Percentiles rank a stretch among this genome's conserved stretches.
phyloP scores from a whole-genome alignment of 805 yeast genomes.

The Barnettozyma vustinii region DNA sequence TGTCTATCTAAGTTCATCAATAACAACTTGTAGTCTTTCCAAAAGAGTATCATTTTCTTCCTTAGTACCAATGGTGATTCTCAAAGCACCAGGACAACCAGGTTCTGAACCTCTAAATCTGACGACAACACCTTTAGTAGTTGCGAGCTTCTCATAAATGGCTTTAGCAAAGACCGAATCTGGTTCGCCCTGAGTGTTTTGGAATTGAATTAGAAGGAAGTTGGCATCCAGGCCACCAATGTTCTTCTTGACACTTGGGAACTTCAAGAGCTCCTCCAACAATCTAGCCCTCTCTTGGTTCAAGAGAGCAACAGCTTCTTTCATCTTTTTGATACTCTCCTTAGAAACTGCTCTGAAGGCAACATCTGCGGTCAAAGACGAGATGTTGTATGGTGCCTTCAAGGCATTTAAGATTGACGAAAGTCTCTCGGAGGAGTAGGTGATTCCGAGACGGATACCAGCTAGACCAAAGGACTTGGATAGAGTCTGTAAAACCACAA shows the following conservation, averaged over 20 bases:
- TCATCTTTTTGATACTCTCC: slow-evolving; percentile 57
- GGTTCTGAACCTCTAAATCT: slow-evolving; percentile 88
- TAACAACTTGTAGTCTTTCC: slow-evolving; percentile 37
- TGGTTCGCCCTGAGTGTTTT: slow-evolving; percentile 58
- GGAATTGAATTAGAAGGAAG: slow-evolving; percentile 69
- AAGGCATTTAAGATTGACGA: slow-evolving; percentile 73
- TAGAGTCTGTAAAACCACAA: slow-evolving; percentile 85
- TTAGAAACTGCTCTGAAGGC: slow-evolving; percentile 68
- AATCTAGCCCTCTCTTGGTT: slow-evolving; percentile 51
- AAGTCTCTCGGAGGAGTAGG: slow-evolving; percentile 57
- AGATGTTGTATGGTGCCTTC: slow-evolving; percentile 95
- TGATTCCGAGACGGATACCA: slow-evolving; percentile 84
- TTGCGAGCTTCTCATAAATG: slow-evolving; percentile 68
- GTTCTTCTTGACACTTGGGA: slow-evolving; percentile 64
- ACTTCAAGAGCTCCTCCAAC: slow-evolving; percentile 43
- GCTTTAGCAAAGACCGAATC: slow-evolving; percentile 59
- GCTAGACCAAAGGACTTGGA: slow-evolving; percentile 97
- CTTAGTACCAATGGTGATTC: slow-evolving; percentile 82
- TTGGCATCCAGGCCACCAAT: slow-evolving; percentile 87
- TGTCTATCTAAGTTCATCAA: slow-evolving; percentile 18
- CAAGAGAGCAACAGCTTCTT: slow-evolving; percentile 43
- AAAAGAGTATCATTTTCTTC: slow-evolving; percentile 64
- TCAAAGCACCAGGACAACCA: slow-evolving; percentile 82
- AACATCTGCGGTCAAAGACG: slow-evolving; percentile 69
- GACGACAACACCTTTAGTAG: slow-evolving; percentile 70